phyloP scores from a whole-genome alignment of 2,329 filamentous ascomycete genomes.

The Piedraia hortae region DNA sequence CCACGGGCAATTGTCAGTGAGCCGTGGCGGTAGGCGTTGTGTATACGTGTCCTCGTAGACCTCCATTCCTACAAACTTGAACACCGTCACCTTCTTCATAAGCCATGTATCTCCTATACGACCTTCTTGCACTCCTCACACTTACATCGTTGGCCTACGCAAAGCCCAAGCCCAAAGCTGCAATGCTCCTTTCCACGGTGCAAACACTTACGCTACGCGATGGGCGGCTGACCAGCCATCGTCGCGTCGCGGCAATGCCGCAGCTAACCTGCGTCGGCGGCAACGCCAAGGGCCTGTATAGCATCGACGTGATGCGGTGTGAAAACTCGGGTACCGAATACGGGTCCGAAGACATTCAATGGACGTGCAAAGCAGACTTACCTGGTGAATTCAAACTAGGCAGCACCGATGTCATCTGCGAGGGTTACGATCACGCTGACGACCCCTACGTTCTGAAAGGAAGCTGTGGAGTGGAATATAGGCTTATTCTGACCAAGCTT shows the following conservation, averaged over 20 bases:
- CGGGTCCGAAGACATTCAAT: constrained; percentile 55
- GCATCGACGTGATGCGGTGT: constrained; percentile 65
- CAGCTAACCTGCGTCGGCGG: constrained; percentile 46
- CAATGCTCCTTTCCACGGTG: constrained; percentile 37
- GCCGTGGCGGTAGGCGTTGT: too few relatives aligned
- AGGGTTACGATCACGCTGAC: constrained; percentile 51
- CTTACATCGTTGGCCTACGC: constrained; percentile 3
- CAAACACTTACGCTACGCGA: constrained; percentile 51
- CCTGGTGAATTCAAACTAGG: constrained; percentile 45
- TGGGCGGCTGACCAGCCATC: constrained; percentile 39
- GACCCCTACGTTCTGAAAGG: constrained; percentile 77
- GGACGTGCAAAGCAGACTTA: constrained; percentile 51
- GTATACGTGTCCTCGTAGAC: too few relatives aligned
- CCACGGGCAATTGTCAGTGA: too few relatives aligned
- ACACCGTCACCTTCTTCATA: too few relatives aligned
- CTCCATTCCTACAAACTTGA: too few relatives aligned
- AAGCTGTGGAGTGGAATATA: constrained; percentile 79
- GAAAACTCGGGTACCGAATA: constrained; percentile 64
- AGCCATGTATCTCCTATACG: too few relatives aligned
- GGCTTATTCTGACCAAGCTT: constrained; percentile 44
- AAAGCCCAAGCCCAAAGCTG: constrained; percentile 15
- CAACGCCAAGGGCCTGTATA: constrained; percentile 32
- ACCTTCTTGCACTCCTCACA: too few relatives aligned
- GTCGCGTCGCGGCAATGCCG: constrained; percentile 48
- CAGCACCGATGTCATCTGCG: constrained; percentile 70